Evolutionary conservation across 2,329 filamentous ascomycete species (phyloP).

Genomic region (Fusarium proliferatum): DNA sequence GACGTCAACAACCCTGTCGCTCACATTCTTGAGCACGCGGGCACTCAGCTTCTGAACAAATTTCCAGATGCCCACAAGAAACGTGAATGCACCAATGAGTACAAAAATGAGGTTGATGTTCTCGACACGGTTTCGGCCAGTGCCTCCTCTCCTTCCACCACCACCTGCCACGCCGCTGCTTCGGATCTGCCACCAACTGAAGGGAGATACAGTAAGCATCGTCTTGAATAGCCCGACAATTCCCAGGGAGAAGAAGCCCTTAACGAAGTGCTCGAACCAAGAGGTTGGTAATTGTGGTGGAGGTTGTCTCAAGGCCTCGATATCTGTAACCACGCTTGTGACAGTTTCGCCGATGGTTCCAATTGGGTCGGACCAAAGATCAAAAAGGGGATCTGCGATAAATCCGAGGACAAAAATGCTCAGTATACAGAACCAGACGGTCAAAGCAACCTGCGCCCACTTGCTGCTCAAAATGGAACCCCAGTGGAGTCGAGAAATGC

Average conservation of each 20-base stretch:
- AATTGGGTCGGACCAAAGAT: slow-evolving; percentile 84
- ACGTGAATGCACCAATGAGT: slow-evolving; percentile 81
- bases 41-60: slow-evolving; percentile 79
- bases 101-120: slow-evolving; percentile 84
- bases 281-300: slow-evolving; percentile 64
- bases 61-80: slow-evolving; percentile 87
- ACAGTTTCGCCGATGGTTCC: slow-evolving; percentile 68
- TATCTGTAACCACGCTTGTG: slow-evolving; percentile 56
- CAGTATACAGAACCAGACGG: slow-evolving; percentile 74
- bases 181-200: slow-evolving; percentile 81
- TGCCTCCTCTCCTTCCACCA: slow-evolving; percentile 65
- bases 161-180: slow-evolving; percentile 66
- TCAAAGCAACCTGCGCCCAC: slow-evolving; percentile 75
- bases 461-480: slow-evolving; percentile 75
- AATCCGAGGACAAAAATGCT: slow-evolving; percentile 89
- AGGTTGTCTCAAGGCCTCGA: slow-evolving; percentile 50
- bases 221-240: slow-evolving; percentile 87
- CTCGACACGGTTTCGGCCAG: slow-evolving; percentile 80
- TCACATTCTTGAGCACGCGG: slow-evolving; percentile 78
- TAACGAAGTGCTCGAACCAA: slow-evolving; percentile 87
- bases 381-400: slow-evolving; percentile 90
- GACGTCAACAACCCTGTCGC: slow-evolving; percentile 87
- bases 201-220: slow-evolving; percentile 78
- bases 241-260: slow-evolving; percentile 90
- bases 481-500: slow-evolving; percentile 80